Conservation (phyloP, 2,329 filamentous ascomycete species). For the Ophiostoma tasmaniense region DNA sequence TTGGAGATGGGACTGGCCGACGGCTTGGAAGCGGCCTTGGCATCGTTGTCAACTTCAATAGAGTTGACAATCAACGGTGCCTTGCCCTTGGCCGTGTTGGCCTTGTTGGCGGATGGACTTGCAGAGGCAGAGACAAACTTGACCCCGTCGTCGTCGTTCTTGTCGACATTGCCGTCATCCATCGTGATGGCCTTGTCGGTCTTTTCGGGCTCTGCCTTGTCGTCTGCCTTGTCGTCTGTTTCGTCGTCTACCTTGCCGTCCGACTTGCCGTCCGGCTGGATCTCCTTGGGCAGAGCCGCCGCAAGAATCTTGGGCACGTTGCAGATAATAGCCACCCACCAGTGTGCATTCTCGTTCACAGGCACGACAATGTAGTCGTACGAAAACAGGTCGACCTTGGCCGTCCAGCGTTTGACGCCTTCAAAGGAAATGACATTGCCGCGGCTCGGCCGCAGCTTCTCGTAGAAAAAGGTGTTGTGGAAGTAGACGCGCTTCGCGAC, state of each 20-base stretch:
- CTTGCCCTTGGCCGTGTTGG: background rate
- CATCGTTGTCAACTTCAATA: constrained; percentile 8
- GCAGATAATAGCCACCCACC: constrained; percentile 94
- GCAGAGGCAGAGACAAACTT: background rate
- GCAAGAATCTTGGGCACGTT: constrained; percentile 61
- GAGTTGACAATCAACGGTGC: background rate
- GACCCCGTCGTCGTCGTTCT: background rate
- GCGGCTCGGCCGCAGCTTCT: constrained; percentile 57
- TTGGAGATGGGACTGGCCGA: background rate
- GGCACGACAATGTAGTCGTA: constrained; percentile 89
- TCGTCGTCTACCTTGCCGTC: background rate
- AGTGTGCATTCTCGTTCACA: constrained; percentile 79
- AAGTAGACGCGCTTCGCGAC: constrained; percentile 64
- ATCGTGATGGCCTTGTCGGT: too few relatives aligned
- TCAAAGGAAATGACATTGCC: constrained; percentile 67
- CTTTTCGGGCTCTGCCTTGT: background rate
- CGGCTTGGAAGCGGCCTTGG: background rate
- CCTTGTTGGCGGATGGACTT: background rate
- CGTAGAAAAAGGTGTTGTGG: constrained; percentile 90
- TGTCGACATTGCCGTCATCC: background rate
- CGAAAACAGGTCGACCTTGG: constrained; percentile 71
- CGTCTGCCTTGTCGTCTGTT: background rate
- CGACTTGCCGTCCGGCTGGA: background rate
- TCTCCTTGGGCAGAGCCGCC: constrained; percentile 10
- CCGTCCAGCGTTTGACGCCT: constrained; percentile 79